Conservation (phyloP, 352 stramenopile species). For the Blastocystis sp. region DNA sequence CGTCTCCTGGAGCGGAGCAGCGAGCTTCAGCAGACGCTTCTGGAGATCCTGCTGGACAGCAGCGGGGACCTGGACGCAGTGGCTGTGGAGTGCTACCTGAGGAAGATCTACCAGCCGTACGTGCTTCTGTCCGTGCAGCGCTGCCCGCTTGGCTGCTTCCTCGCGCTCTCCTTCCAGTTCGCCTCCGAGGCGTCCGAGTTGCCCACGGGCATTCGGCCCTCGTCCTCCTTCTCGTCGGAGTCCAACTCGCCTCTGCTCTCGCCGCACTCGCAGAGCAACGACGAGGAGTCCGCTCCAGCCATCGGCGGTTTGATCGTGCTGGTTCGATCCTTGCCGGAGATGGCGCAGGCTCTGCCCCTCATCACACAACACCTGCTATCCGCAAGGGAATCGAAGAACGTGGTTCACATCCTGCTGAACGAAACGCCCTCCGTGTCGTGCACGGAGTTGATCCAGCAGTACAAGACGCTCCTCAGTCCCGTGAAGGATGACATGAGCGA, state of each 20-base stretch:
- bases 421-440: background rate
- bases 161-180: conserved; percentile 68
- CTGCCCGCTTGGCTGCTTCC: conserved; percentile 38
- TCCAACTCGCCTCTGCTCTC: background rate
- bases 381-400: background rate
- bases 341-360: background rate
- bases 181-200: conserved; percentile 34
- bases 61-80: conserved; percentile 78
- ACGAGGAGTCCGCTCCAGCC: background rate
- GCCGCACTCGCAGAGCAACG: background rate
- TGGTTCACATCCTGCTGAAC: conserved; percentile 36
- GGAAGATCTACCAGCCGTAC: conserved; percentile 85
- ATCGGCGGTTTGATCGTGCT: background rate
- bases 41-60: conserved; percentile 74
- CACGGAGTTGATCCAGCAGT: background rate
- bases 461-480: background rate
- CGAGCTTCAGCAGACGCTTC: conserved; percentile 64
- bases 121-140: conserved; percentile 78
- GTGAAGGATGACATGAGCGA: background rate
- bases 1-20: conserved; percentile 50
- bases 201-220: conserved; percentile 45
- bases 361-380: background rate
- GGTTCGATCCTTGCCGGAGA: background rate
- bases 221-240: conserved; percentile 1
- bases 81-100: conserved; percentile 83